Percentiles rank a stretch among this genome's conserved stretches.
phyloP scores from a whole-genome alignment of 495 filamentous ascomycete genomes.

The Ascodesmis nigricans region DNA sequence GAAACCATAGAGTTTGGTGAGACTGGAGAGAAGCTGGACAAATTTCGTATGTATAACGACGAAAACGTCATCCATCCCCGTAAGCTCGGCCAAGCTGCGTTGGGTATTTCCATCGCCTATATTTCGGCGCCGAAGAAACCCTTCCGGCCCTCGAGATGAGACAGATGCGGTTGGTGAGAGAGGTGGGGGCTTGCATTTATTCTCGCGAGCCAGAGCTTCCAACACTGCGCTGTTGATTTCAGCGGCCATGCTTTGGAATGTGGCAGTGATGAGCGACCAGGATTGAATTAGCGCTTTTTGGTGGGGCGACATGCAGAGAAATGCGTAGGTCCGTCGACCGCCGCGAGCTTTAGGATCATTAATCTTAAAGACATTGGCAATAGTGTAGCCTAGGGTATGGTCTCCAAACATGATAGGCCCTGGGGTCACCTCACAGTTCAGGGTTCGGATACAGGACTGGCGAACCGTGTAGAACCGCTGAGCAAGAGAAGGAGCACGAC shows the following conservation, averaged over 20 bases:
- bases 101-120: constrained; percentile 25
- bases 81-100: constrained; percentile 62
- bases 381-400: constrained; percentile 60
- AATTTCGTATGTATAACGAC: constrained; percentile 67
- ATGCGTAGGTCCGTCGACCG: constrained; percentile 63
- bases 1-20: constrained; percentile 26
- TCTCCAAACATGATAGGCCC: constrained; percentile 81
- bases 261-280: constrained; percentile 47
- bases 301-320: constrained; percentile 54
- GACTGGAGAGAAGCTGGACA: constrained; percentile 45
- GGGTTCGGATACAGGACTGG: constrained; percentile 62
- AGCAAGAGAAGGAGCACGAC: constrained; percentile 53
- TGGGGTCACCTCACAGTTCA: constrained; percentile 69
- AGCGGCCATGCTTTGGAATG: constrained; percentile 55
- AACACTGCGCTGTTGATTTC: constrained; percentile 29
- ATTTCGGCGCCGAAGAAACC: constrained; percentile 18
- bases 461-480: constrained; percentile 65
- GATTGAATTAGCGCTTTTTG: constrained; percentile 53
- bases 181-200: constrained; percentile 25
- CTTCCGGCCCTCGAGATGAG: constrained; percentile 21
- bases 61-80: constrained; percentile 71
- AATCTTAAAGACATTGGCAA: constrained; percentile 79
- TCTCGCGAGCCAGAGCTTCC: constrained; percentile 19
- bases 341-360: constrained; percentile 75
- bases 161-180: constrained; percentile 16